Conservation (phyloP, 1,284 basidiomycete species). For the Bjerkandera adusta region DNA sequence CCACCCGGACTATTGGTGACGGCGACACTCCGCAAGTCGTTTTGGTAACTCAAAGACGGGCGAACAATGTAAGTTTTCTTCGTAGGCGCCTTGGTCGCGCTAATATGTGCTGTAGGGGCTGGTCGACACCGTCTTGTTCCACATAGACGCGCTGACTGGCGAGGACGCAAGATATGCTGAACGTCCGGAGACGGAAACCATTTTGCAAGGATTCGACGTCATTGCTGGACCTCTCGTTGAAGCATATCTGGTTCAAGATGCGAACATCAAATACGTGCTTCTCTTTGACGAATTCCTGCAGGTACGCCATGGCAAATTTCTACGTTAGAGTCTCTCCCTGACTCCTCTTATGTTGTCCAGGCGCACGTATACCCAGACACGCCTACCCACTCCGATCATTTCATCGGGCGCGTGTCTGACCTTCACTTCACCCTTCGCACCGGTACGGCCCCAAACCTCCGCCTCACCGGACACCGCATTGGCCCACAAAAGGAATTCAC, state of each 20-base stretch:
- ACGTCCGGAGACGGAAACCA: conserved; percentile 23
- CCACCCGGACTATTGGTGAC: conserved; percentile 48
- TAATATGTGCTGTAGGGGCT: conserved; percentile 38
- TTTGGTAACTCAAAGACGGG: conserved; percentile 57
- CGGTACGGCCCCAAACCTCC: conserved; percentile 37
- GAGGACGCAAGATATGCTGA: no score
- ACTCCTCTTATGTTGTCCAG: conserved; percentile 30
- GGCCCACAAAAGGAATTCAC: conserved; percentile 41
- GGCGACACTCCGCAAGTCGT: conserved; percentile 53
- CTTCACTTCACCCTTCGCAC: conserved; percentile 58
- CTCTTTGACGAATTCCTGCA: conserved; percentile 69
- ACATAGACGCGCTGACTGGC: conserved; percentile 79
- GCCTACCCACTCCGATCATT: conserved; percentile 36
- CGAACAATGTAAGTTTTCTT: conserved; percentile 51
- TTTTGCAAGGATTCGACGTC: conserved; percentile 57
- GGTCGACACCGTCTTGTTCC: conserved; percentile 73
- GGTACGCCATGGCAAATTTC: conserved; percentile 32
- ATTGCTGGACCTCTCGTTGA: conserved; percentile 59
- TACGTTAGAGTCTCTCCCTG: not conserved
- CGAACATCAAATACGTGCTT: conserved; percentile 47
- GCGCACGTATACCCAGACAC: conserved; percentile 66
- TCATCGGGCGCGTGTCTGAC: conserved; percentile 40
- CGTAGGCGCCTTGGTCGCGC: no score
- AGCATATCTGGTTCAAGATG: conserved; percentile 49
- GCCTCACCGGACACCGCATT: conserved; percentile 58